Evolutionary conservation across 768 basidiomycete genomes (phyloP), one percentile per base, ranked within the genome.

Genomic region (Kwoniella sp.): DNA sequence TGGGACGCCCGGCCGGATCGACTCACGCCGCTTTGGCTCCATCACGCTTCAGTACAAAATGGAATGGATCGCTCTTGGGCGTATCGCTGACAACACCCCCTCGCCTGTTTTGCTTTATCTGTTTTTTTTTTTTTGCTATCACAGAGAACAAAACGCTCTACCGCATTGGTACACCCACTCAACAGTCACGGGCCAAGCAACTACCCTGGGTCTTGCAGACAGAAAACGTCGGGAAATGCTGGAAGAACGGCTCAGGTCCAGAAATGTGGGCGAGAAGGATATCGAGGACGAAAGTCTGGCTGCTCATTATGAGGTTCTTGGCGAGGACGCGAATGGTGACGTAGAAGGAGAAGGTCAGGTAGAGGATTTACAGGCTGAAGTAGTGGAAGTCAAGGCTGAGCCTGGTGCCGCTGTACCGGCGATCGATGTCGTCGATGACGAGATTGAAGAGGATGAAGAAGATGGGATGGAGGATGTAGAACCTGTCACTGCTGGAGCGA

Each of bases 131-230:
- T n/a, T n/a, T n/a, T n/a, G n/a, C n/a, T n/a, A 63, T 30, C 9
- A 27, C 64, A 82, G 83, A 62, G 86, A 88, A 76, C 93, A 98
- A 82, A 97, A 98, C 76, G 86, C 88, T 0, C 82, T 99, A 49
- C 96, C 96, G 0, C 84, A 89, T 13, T 99, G 96, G 96, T 91
- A 96, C 82, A 85, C 93, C 70, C 90, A 91, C 80, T 94, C 92
- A 76, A 99, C 96, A 2, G 92, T 99, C 65, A 88, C 92, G 2
- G 92, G 93, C 9, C 90, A 94, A 69, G 82, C 92, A 64, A 96
- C 95, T 0, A 89, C 91, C 22, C 83, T 94, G 44, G 92, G 91
- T 87, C 71, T 63, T 86, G 60, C 64, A 64, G 67, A 71, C 55
- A 64, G 69, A 19, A 54, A 49, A n/a, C 51, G 59, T 29, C 55